Base-by-base conservation (phyloP, 2,329 filamentous ascomycete species). In the Diaporthe vexans region DNA sequence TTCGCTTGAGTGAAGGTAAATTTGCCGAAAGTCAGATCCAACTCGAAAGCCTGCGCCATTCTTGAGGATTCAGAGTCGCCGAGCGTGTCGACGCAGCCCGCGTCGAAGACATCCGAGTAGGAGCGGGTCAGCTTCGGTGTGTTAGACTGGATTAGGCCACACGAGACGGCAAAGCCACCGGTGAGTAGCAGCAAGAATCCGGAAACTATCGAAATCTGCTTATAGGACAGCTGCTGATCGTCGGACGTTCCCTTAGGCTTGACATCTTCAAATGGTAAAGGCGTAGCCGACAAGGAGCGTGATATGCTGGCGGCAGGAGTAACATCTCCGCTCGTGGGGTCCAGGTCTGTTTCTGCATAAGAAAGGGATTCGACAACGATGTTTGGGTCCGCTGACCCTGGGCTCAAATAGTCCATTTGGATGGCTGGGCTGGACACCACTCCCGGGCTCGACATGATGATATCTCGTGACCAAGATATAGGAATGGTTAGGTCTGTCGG, bases 181-280 rank as follows among this genome's bases (percentile, higher is more conserved):
- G 35, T 24, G 0, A 0, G 0, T 4, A 59, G 3, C 5, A 59
- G 11, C 9, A 40, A 59, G 4, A 59, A 0, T 0, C 21, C 33
- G 4, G 57, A 0, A 17, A 59, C 1, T 11, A 21, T 26, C 2
- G 21, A 3, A 4, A 40, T 24, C 1, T 10, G 5, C n/a, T 40
- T 59, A 7, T 10, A 11, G 17, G 21, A 40, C 13, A 59, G 11
- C 0, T 5, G 21, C 1, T 21, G 0, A 17, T 40, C 35, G 40
- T 59, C 1, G 33, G 3, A 0, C 4, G 29, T 15, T 7, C 1
- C 1, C 5, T 2, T 24, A 1, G 57, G 0, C 8, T 11, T 2
- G 8, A 6, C 1, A 29, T 17, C 21, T n/a, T 1, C 21, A 5
- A 9, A 1, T 17, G 35, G 26, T 9, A 40, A 40, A 7, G 33